Evolutionary conservation across 2,329 filamentous ascomycete species (phyloP), one percentile per base, ranked within the genome.

Genomic region (Trichoderma oligosporum): DNA sequence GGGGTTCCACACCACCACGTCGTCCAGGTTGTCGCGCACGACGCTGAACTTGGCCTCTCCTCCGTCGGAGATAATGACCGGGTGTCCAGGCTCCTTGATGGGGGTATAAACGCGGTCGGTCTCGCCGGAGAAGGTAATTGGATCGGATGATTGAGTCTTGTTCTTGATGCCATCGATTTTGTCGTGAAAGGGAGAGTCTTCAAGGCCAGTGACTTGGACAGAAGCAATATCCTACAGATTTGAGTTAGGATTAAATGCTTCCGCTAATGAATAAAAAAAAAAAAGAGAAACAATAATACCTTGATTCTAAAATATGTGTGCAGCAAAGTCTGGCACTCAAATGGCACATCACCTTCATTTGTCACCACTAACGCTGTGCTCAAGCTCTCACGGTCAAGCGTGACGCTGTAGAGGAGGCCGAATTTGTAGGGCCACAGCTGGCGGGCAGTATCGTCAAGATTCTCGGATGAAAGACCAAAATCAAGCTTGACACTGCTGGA

Each of bases 1-100:
- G 1, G 94, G 94, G 74, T 99, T 99, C 94, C 94, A 99, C 27
- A 97, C 88, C 1, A 97, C 93, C 14, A 94, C 86, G 64, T 97
- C 90, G 61, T 83, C 82, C 63, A 99, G 80, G 63, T 91, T 92
- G 73, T 97, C 91, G 61, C 94, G 84, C 38, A 87, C 83, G 56
- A 97, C 80, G 59, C 85, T 84, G 76, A 88, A 91, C 49, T 81
- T 76, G 12, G 85, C 78, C 67, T 81, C 81, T 60, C 83, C 86
- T 48, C 74, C 80, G 66, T 89, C 84, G 14, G 78, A 69, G 46
- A 95, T 82, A 11, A 81, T 69, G 45, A 89, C 73, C 1, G 81
- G 75, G 44, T 79, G 73, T 41, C 76, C 78, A 36, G 86, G 84
- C 0, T 83, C 84, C 61, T 81, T 78, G 62, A 80, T 71, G 0